Base-by-base conservation (phyloP, 495 filamentous ascomycete species). In the Aspergillus heteromorphus region DNA sequence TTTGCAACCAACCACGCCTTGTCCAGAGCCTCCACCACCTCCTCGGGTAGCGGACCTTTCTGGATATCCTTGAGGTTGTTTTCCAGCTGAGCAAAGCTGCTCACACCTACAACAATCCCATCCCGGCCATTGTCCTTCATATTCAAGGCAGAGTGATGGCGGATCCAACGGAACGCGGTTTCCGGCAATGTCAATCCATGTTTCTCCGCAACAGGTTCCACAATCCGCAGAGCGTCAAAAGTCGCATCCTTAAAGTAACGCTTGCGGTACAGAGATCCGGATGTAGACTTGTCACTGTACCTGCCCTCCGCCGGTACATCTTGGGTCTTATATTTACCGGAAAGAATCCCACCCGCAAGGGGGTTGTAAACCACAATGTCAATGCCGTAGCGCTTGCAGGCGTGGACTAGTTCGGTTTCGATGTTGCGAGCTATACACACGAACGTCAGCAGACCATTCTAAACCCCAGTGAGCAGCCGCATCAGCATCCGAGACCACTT, bases 351-450 rank as follows among this genome's bases (percentile, higher is more conserved):
- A 5, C 91, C 91, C 9, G 88, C 89, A 48, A 88, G 73, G 0
- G 92, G 92, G 67, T 96, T 96, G 70, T 97, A 96, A n/a, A 92
- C 76, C 21, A 96, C 91, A 20, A 96, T 81, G 55, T 93, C 88
- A 23, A 97, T 75, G 0, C 89, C 88, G 63, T 92, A 96, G 14
- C 89, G 83, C n/a, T 84, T 80, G 60, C 89, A 95, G 6, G 84
- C 84, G 0, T 82, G 85, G 25, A 96, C 77, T 30, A 96, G 73
- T 69, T 97, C 92, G 13, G 81, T 66, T 69, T 96, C 91, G 49
- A 95, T 86, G 7, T 79, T 81, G 11, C 91, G 87, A 38, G 82
- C 82, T 79, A 38, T 45, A 6, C 17, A 47, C 19, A 9, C 18
- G 77, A 77, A 61, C 85, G 52, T 63, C 40, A 91, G 70, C 87